These are phyloP conservation scores for Sordariomycetes sp. DNA, from an alignment of 2,329 filamentous ascomycete species.

Conservation along the genomic window DNA sequence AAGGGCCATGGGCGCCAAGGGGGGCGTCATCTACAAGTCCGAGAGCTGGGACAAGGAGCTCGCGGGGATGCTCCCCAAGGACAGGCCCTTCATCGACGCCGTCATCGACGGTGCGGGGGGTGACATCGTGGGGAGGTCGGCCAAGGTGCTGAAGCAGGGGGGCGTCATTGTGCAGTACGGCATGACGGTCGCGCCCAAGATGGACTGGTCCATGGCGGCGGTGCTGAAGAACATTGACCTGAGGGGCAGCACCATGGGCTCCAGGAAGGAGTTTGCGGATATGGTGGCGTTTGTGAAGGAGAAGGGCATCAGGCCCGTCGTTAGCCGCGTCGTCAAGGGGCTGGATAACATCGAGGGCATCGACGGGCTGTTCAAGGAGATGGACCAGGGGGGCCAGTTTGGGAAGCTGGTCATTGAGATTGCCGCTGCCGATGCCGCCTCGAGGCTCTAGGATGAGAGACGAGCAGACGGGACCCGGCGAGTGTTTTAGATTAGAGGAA, in stretches of 20 bases:
- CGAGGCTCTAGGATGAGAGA: conserved; percentile 23
- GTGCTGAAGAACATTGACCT: conserved; percentile 83
- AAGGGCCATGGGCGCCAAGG: conserved; percentile 57
- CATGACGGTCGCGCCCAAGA: conserved; percentile 78
- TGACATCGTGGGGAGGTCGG: conserved; percentile 59
- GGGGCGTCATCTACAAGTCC: conserved; percentile 72
- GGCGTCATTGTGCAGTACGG: conserved; percentile 81
- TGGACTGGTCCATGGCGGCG: conserved; percentile 75
- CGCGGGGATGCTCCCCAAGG: conserved; percentile 43
- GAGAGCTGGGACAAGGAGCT: conserved; percentile 73
- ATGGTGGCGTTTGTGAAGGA: conserved; percentile 74
- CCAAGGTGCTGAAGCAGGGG: conserved; percentile 61
- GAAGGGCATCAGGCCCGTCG: conserved; percentile 61
- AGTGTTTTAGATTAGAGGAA: background rate
- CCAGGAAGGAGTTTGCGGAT: conserved; percentile 73
- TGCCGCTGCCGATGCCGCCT: conserved; percentile 14
- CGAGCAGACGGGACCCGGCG: background rate
- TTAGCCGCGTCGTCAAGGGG: conserved; percentile 62
- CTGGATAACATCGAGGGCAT: conserved; percentile 68
- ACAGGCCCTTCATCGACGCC: conserved; percentile 61
- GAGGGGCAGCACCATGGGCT: conserved; percentile 81
- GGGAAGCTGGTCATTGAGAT: conserved; percentile 82
- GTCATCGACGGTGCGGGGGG: conserved; percentile 88
- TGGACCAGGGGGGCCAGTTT: conserved; percentile 77
- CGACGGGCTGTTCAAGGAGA: conserved; percentile 72